These are phyloP conservation scores for Tulasnella sp. DNA, from an alignment of 768 basidiomycete genomes.

Conservation along the genomic window DNA sequence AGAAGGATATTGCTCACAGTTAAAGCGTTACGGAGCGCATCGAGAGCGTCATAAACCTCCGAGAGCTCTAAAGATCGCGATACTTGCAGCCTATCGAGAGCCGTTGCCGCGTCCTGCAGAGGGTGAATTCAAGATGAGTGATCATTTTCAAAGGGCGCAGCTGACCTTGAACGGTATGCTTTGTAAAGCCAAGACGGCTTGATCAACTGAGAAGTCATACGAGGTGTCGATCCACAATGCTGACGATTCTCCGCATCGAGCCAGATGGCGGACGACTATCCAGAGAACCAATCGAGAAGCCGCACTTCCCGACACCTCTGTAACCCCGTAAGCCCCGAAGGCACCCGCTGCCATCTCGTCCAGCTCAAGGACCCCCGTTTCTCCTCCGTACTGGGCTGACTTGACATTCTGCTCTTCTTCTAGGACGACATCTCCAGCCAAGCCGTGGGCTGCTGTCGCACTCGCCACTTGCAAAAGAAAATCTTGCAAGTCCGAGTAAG, in stretches of 20 bases:
- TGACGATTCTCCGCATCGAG: slow-evolving; percentile 20
- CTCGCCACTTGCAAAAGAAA: not conserved
- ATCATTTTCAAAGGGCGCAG: not conserved
- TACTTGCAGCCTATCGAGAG: slow-evolving; percentile 28
- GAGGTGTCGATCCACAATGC: slow-evolving; percentile 31
- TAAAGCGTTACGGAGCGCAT: not conserved
- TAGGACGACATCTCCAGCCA: not conserved
- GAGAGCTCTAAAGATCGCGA: slow-evolving; percentile 14
- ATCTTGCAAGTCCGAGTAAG: not conserved
- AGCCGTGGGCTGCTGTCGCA: slow-evolving; percentile 1
- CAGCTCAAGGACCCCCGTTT: slow-evolving; percentile 28
- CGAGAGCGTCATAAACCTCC: slow-evolving; percentile 24
- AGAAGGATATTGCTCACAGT: slow-evolving; percentile 7
- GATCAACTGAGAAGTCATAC: slow-evolving; percentile 29
- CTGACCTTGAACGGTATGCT: slow-evolving; percentile 4
- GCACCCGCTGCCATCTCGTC: slow-evolving; percentile 15
- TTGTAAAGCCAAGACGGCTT: slow-evolving; percentile 18
- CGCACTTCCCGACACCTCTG: slow-evolving; percentile 25
- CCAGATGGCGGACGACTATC: slow-evolving; percentile 31
- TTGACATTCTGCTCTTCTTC: slow-evolving; percentile 8
- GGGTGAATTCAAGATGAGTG: not conserved
- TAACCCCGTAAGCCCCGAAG: slow-evolving; percentile 20
- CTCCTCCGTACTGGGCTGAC: slow-evolving; percentile 25
- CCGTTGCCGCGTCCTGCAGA: not conserved
- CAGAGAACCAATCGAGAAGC: slow-evolving; percentile 5